Conservation (phyloP, 1,284 basidiomycete species). For the Microbotryomycetes sp. region DNA sequence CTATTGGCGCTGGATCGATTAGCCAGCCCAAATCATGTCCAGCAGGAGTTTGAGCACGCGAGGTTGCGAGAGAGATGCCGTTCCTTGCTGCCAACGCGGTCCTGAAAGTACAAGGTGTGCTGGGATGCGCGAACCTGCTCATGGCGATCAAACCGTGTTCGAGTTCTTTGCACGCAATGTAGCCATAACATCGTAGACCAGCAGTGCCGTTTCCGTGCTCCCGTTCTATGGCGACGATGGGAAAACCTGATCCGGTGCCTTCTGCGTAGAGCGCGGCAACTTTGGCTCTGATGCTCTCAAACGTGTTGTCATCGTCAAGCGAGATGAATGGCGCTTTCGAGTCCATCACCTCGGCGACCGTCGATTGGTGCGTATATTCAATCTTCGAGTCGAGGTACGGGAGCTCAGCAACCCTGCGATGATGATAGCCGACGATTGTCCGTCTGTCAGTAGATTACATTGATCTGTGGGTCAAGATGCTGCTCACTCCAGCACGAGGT, state of each 20-base stretch:
- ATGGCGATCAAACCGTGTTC: slow-evolving; percentile 66
- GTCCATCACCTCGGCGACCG: slow-evolving; percentile 47
- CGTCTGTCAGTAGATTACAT: slow-evolving; percentile 28
- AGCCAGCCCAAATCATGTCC: slow-evolving; percentile 45
- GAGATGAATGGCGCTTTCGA: slow-evolving; percentile 57
- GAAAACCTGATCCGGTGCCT: slow-evolving; percentile 82
- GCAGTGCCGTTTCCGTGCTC: slow-evolving; percentile 44
- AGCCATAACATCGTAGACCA: slow-evolving; percentile 71
- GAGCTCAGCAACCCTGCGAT: slow-evolving; percentile 57
- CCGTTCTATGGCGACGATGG: slow-evolving; percentile 54
- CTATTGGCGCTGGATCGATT: slow-evolving; percentile 28
- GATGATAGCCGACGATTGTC: slow-evolving; percentile 25
- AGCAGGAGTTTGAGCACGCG: slow-evolving; percentile 40
- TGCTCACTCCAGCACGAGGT: background rate
- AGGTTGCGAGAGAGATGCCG: slow-evolving; percentile 61
- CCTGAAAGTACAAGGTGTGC: slow-evolving; percentile 26
- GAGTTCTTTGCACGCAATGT: slow-evolving; percentile 84
- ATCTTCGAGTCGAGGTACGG: slow-evolving; percentile 68
- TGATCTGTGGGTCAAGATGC: background rate
- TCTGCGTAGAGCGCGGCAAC: slow-evolving; percentile 54
- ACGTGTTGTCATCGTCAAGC: slow-evolving; percentile 62
- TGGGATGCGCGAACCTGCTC: slow-evolving; percentile 8
- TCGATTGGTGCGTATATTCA: slow-evolving; percentile 29
- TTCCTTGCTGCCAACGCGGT: slow-evolving; percentile 59
- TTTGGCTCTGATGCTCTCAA: slow-evolving; percentile 60